Percentiles rank a stretch among this genome's conserved stretches.
These are phyloP conservation scores for Triticum aestivum DNA, from an alignment of 176 grass and related monocot genomes.

Conservation along the genomic window DNA sequence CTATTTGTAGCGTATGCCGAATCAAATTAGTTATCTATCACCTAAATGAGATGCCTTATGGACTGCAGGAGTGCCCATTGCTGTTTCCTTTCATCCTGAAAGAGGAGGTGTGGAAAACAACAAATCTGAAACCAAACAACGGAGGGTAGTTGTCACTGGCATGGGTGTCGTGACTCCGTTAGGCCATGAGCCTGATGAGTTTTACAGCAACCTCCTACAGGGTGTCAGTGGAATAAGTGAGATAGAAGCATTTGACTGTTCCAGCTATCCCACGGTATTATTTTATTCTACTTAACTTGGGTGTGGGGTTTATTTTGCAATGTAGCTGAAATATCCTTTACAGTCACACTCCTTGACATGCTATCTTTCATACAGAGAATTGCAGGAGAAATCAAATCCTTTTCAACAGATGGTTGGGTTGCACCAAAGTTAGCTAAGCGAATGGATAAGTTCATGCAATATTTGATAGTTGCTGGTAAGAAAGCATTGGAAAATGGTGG, in stretches of 20 bases:
- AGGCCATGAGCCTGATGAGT: conserved; percentile 95
- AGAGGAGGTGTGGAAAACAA: conserved; percentile 53
- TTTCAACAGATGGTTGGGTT: conserved; percentile 89
- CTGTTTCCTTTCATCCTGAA: conserved; percentile 82
- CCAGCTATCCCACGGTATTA: conserved; percentile 85
- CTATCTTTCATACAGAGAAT: conserved; percentile 63
- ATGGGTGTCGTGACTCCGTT: conserved; percentile 94
- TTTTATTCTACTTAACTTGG: neutral
- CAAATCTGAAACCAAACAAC: conserved; percentile 50
- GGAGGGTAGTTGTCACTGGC: conserved; percentile 95
- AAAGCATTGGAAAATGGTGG: conserved; percentile 91
- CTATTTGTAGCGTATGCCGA: neutral
- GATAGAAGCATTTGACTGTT: conserved; percentile 91
- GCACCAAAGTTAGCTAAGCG: conserved; percentile 85
- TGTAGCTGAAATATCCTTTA: neutral
- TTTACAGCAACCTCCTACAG: conserved; percentile 91
- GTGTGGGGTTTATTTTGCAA: conserved; percentile 25
- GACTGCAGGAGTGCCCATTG: conserved; percentile 70
- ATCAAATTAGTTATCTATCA: neutral
- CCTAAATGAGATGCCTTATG: conserved; percentile 30
- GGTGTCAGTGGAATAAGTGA: conserved; percentile 89
- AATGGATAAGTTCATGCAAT: conserved; percentile 99
- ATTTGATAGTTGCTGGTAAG: conserved; percentile 90
- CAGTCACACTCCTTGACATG: neutral
- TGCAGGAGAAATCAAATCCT: conserved; percentile 93